Conservation (phyloP, 331 rosid species). For the Prunus yedoensis region DNA sequence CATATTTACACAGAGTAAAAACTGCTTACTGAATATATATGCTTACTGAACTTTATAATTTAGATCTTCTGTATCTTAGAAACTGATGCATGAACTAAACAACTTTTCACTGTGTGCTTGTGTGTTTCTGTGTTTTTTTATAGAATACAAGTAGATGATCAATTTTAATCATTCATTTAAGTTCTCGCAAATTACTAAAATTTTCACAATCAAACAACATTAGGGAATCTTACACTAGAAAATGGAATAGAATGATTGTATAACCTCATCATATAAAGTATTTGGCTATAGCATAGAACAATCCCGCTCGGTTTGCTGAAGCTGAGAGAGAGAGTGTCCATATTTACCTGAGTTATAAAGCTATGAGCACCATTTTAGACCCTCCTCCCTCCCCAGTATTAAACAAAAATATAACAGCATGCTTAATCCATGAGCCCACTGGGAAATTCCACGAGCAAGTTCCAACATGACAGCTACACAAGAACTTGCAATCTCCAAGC, state of each 20-base stretch:
- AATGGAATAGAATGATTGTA: not conserved
- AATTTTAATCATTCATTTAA: not conserved
- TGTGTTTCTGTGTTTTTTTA: not conserved
- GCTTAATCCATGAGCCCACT: slow-evolving; percentile 96
- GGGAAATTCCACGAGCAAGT: slow-evolving; percentile 96
- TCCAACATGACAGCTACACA: slow-evolving; percentile 92
- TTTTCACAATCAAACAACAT: not conserved
- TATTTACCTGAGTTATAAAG: slow-evolving; percentile 83
- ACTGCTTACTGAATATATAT: too few relatives aligned
- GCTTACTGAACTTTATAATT: too few relatives aligned
- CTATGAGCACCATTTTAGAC: slow-evolving; percentile 96
- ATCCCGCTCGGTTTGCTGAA: not conserved
- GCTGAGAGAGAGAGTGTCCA: not conserved
- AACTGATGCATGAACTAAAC: not conserved
- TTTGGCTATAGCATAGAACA: not conserved
- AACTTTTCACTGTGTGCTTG: not conserved
- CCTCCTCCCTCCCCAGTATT: slow-evolving; percentile 99
- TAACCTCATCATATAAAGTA: not conserved
- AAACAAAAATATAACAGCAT: slow-evolving; percentile 77
- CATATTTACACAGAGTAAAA: not conserved
- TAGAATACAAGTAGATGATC: not conserved
- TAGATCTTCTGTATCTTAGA: not conserved
- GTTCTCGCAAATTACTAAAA: not conserved
- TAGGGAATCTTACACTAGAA: not conserved
- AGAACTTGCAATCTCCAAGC: slow-evolving; percentile 98